phyloP scores from a whole-genome alignment of 331 rosid genomes.

The Saraca asoca region DNA sequence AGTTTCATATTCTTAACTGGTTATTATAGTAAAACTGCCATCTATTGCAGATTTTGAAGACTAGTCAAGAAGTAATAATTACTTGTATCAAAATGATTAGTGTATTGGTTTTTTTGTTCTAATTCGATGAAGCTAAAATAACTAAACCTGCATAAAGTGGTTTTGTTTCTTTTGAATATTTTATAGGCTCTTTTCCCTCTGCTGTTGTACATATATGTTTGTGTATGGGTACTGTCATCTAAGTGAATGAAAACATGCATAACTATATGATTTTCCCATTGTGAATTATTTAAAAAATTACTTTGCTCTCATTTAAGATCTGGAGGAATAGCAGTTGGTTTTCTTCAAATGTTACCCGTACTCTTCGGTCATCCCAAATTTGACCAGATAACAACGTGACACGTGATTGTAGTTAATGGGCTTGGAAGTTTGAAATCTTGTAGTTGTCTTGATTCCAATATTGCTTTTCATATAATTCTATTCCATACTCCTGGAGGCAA shows the following conservation, averaged over 20 bases:
- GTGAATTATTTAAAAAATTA: slow-evolving; percentile 1
- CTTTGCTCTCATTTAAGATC: neutral
- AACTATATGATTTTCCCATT: slow-evolving; percentile 2
- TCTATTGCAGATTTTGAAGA: too few relatives aligned
- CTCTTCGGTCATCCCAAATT: slow-evolving; percentile 11
- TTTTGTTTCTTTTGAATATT: too few relatives aligned
- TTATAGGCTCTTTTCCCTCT: too few relatives aligned
- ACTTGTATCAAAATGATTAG: too few relatives aligned
- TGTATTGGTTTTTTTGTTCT: too few relatives aligned
- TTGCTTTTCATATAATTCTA: neutral
- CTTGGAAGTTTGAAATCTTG: slow-evolving; percentile 20
- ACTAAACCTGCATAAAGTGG: too few relatives aligned
- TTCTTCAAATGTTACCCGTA: neutral
- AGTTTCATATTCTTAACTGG: too few relatives aligned
- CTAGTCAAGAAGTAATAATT: too few relatives aligned
- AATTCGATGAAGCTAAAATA: too few relatives aligned
- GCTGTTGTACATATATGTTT: slow-evolving; percentile 3
- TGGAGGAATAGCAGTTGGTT: neutral
- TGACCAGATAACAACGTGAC: slow-evolving; percentile 10
- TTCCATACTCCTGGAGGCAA: neutral
- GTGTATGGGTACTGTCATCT: neutral
- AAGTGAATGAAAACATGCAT: slow-evolving; percentile 18
- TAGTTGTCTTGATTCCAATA: neutral
- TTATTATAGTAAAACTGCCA: too few relatives aligned
- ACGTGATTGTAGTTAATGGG: neutral